Evolutionary conservation across 768 basidiomycete species (phyloP).

Genomic region (Trametes elegans): DNA sequence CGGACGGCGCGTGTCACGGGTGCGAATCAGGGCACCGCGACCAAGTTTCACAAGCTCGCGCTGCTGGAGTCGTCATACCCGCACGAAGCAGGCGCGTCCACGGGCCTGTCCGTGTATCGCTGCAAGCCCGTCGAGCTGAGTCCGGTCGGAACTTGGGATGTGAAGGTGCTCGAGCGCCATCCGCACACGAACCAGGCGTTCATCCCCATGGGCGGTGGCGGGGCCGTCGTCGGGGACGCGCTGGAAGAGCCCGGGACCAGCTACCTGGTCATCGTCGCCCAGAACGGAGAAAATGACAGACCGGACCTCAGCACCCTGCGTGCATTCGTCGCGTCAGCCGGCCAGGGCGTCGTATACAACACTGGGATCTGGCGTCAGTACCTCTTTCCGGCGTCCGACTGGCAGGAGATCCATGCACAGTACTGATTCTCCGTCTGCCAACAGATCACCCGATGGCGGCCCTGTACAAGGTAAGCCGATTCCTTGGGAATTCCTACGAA

Average conservation of each 20-base stretch:
- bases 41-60: constrained; percentile 90
- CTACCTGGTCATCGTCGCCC: constrained; percentile 86
- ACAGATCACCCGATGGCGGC: constrained; percentile 93
- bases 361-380: constrained; percentile 88
- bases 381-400: not conserved
- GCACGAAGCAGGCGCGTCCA: constrained; percentile 47
- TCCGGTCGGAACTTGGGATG: constrained; percentile 46
- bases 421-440: not conserved
- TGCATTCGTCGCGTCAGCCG: constrained; percentile 77
- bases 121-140: constrained; percentile 60
- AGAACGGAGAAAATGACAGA: constrained; percentile 70
- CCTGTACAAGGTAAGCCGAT: constrained; percentile 53
- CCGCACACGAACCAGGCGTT: constrained; percentile 89
- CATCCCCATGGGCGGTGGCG: constrained; percentile 87
- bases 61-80: constrained; percentile 70
- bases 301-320: constrained; percentile 75
- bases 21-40: constrained; percentile 88
- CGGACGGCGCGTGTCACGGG: constrained; percentile 68
- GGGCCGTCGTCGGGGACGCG: constrained; percentile 40
- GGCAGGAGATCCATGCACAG: not conserved
- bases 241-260: constrained; percentile 46
- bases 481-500: not conserved
- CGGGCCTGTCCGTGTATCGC: constrained; percentile 81
- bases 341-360: constrained; percentile 86
- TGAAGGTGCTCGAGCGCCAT: constrained; percentile 87